Evolutionary conservation across 495 filamentous ascomycete genomes (phyloP).

Genomic region (Aspergillus hancockii): DNA sequence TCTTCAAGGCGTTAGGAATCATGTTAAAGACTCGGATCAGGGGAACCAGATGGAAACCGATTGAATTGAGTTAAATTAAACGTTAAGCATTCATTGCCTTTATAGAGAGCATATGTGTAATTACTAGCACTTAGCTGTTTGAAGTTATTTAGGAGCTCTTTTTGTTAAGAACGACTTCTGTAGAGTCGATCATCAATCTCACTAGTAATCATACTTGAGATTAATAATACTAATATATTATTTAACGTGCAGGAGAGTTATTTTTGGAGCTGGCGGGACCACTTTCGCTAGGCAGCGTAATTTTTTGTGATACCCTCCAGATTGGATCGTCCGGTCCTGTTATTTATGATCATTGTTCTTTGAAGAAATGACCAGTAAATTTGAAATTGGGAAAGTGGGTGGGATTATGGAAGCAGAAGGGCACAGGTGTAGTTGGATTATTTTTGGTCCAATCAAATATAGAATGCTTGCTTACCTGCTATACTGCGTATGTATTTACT

Average conservation of each 20-base stretch:
- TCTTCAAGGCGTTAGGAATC: constrained; percentile 79
- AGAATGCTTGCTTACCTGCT: no score
- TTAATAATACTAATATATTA: neutral
- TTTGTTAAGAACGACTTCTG: neutral
- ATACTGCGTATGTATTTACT: no score
- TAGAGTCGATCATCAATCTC: neutral
- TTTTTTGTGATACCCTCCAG: neutral
- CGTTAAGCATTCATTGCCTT: no score
- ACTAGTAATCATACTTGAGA: neutral
- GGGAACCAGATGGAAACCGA: constrained; percentile 50
- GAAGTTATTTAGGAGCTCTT: neutral
- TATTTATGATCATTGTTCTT: neutral
- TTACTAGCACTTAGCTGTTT: neutral
- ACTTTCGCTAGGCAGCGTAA: constrained; percentile 15
- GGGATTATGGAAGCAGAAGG: no score
- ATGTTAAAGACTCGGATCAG: constrained; percentile 53
- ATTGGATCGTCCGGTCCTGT: neutral
- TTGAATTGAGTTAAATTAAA: constrained; percentile 23
- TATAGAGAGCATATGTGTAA: neutral
- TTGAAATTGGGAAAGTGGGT: no score
- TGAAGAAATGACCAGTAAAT: no score
- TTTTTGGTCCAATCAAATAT: no score
- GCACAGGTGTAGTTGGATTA: neutral
- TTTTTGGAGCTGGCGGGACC: constrained; percentile 17
- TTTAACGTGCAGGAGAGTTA: constrained; percentile 7